Evolutionary conservation across 2,329 filamentous ascomycete genomes (phyloP).

Genomic region (Zymoseptoria pseudotritici): DNA sequence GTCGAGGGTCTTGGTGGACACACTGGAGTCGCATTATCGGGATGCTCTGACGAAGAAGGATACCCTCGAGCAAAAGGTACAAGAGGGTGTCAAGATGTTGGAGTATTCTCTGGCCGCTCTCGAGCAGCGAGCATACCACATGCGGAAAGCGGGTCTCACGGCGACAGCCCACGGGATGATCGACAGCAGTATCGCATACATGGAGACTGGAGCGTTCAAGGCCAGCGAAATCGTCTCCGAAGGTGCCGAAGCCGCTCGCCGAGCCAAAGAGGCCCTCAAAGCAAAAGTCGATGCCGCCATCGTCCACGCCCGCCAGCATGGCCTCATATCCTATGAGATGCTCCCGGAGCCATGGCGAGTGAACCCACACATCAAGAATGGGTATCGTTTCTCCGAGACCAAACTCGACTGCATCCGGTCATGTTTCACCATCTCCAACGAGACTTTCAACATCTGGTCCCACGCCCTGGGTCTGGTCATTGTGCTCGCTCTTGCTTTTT

Average conservation of each 20-base stretch:
- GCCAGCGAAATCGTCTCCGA: constrained; percentile 73
- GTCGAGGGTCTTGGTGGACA: constrained; percentile 85
- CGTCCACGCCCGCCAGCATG: constrained; percentile 70
- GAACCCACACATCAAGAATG: constrained; percentile 84
- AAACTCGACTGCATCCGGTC: constrained; percentile 84
- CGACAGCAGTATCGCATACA: constrained; percentile 68
- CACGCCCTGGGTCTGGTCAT: constrained; percentile 84
- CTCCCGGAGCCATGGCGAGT: constrained; percentile 87
- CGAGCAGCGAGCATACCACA: constrained; percentile 70
- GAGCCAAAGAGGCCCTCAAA: constrained; percentile 58
- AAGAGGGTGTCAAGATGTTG: constrained; percentile 77
- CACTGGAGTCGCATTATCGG: constrained; percentile 78
- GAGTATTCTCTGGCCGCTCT: constrained; percentile 80
- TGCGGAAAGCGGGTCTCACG: constrained; percentile 69
- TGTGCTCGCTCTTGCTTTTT: constrained; percentile 82
- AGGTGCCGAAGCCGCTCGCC: constrained; percentile 71
- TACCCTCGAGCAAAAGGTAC: constrained; percentile 84
- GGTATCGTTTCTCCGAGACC: constrained; percentile 89
- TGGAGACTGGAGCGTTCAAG: constrained; percentile 69
- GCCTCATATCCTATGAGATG: constrained; percentile 81
- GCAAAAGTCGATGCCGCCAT: constrained; percentile 73
- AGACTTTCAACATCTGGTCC: constrained; percentile 96
- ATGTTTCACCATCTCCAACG: constrained; percentile 72
- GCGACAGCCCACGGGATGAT: constrained; percentile 65
- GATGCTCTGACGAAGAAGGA: constrained; percentile 77